Evolutionary conservation across 345 rosid species (phyloP).

Genomic region (Linum tenue): DNA sequence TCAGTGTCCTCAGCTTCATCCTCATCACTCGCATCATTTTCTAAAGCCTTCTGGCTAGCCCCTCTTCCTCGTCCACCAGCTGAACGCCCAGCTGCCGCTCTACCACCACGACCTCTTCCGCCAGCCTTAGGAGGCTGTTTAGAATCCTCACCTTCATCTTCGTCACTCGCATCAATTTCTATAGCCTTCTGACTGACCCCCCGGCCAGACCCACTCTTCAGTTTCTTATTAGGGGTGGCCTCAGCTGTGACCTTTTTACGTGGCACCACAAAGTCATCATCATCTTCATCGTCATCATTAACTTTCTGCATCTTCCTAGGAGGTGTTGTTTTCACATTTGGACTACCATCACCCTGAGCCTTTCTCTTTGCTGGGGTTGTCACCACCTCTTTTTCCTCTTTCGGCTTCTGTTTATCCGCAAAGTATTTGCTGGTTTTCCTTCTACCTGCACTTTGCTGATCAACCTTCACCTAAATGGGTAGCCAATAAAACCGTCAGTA

Average conservation of each 20-base stretch:
- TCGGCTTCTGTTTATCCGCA: slow-evolving; percentile 51
- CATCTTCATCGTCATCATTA: slow-evolving; percentile 46
- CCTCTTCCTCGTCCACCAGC: slow-evolving; percentile 87
- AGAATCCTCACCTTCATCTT: slow-evolving; percentile 41
- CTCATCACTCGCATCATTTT: slow-evolving; percentile 43
- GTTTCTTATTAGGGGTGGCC: slow-evolving; percentile 62
- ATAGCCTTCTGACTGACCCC: slow-evolving; percentile 47
- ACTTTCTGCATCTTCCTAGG: slow-evolving; percentile 38
- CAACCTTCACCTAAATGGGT: slow-evolving; percentile 32
- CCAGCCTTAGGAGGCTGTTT: slow-evolving; percentile 51
- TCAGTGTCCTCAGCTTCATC: slow-evolving; percentile 47
- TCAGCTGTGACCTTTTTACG: slow-evolving; percentile 32
- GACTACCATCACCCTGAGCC: slow-evolving; percentile 26
- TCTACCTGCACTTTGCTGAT: slow-evolving; percentile 44
- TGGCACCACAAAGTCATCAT: slow-evolving; percentile 48
- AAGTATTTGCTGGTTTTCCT: slow-evolving; percentile 95
- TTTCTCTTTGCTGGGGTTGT: slow-evolving; percentile 64
- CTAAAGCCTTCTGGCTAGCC: slow-evolving; percentile 35
- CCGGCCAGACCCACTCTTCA: slow-evolving; percentile 64
- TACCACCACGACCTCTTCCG: slow-evolving; percentile 83
- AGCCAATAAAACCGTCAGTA: background rate
- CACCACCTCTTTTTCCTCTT: slow-evolving; percentile 43
- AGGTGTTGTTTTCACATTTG: slow-evolving; percentile 38
- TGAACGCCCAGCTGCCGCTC: slow-evolving; percentile 49
- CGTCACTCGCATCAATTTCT: slow-evolving; percentile 39